phyloP scores from a whole-genome alignment of 2,329 filamentous ascomycete genomes.

The Diaporthe citri region DNA sequence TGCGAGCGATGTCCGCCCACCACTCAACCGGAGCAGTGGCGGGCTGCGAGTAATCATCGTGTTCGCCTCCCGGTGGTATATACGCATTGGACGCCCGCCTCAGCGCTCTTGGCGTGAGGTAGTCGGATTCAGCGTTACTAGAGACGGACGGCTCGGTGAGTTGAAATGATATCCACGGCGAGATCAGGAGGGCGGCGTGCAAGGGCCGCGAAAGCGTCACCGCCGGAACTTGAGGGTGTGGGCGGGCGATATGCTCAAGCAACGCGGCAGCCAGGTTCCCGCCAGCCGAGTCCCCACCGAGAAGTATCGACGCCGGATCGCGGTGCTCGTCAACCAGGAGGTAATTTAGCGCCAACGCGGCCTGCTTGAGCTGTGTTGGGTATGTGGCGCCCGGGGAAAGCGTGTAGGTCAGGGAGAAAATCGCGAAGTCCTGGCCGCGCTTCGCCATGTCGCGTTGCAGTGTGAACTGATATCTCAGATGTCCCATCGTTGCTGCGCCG shows the following conservation, averaged over 20 bases:
- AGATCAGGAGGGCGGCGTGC: slow-evolving; percentile 17
- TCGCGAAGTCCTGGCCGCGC: slow-evolving; percentile 43
- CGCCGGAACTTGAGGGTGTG: slow-evolving; percentile 42
- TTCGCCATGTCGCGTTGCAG: slow-evolving; percentile 41
- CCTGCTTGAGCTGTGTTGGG: slow-evolving; percentile 51
- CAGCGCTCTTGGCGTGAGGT: slow-evolving; percentile 2
- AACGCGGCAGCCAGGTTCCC: slow-evolving; percentile 51
- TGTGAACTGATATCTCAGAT: slow-evolving; percentile 46
- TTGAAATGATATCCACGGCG: slow-evolving; percentile 26
- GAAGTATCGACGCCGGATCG: slow-evolving; percentile 47
- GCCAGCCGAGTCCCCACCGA: slow-evolving; percentile 55
- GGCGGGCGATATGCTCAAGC: slow-evolving; percentile 50
- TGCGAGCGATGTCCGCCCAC: slow-evolving; percentile 23
- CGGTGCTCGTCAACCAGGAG: slow-evolving; percentile 47
- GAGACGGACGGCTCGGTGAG: not conserved
- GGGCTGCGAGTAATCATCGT: slow-evolving; percentile 28
- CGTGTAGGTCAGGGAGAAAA: slow-evolving; percentile 49
- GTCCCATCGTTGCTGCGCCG: slow-evolving; percentile 42
- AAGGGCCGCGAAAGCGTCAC: slow-evolving; percentile 7
- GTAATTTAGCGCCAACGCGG: slow-evolving; percentile 48
- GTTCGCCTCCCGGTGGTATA: not conserved
- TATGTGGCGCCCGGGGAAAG: slow-evolving; percentile 48
- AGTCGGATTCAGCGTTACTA: slow-evolving; percentile 27
- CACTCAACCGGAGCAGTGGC: not conserved
- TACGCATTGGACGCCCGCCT: slow-evolving; percentile 13